Percentiles rank a stretch among this genome's conserved stretches.
Evolutionary conservation across 352 stramenopile genomes (phyloP).

Genomic region (Pythium oligandrum): DNA sequence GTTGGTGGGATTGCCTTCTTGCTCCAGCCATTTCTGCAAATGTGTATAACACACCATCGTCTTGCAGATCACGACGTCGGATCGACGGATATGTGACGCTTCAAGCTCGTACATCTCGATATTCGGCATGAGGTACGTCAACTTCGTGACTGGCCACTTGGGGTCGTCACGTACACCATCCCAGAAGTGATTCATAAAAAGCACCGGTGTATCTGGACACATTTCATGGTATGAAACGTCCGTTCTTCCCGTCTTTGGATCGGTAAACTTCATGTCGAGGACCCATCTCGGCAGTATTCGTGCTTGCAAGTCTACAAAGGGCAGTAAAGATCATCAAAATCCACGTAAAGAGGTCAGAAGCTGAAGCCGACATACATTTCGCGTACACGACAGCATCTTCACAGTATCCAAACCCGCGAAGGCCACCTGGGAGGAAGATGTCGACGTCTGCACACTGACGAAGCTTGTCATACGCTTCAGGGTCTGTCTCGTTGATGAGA

Average conservation of each 20-base stretch:
- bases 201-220: slow-evolving; percentile 21
- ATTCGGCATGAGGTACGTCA: slow-evolving; percentile 27
- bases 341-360: not conserved
- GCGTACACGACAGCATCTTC: slow-evolving; percentile 59
- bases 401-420: slow-evolving; percentile 60
- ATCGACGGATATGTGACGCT: slow-evolving; percentile 34
- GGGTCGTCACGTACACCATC: slow-evolving; percentile 6
- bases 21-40: slow-evolving; percentile 39
- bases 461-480: slow-evolving; percentile 37
- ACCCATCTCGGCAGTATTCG: slow-evolving; percentile 38
- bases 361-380: slow-evolving; percentile 33
- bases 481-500: slow-evolving; percentile 27
- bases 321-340: not conserved
- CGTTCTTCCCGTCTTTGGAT: slow-evolving; percentile 26
- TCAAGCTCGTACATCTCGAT: slow-evolving; percentile 51
- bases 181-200: slow-evolving; percentile 42
- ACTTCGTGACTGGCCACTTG: slow-evolving; percentile 21
- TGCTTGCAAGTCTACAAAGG: slow-evolving; percentile 20
- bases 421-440: slow-evolving; percentile 43
- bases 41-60: slow-evolving; percentile 34
- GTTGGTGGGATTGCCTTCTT: slow-evolving; percentile 48
- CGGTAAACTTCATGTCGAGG: slow-evolving; percentile 33
- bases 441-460: slow-evolving; percentile 50
- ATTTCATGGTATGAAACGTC: slow-evolving; percentile 50
- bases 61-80: slow-evolving; percentile 60